Conservation (phyloP, 768 basidiomycete genomes). For the Sarcodon sp. region DNA sequence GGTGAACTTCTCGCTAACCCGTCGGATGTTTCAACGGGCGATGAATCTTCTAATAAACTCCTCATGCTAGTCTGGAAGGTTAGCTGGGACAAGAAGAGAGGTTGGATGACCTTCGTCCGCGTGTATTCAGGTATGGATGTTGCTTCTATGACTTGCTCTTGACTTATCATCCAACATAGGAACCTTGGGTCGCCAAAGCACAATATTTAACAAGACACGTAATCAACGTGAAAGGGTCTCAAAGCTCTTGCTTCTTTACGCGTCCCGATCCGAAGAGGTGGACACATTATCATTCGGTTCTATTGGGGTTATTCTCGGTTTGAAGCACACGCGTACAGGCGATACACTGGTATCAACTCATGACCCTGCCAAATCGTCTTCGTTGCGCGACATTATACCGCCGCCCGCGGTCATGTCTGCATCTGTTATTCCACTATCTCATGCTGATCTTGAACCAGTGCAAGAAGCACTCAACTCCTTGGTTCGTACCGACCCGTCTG, state of each 20-base stretch:
- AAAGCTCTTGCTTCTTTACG: slow-evolving; percentile 70
- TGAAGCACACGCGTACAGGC: slow-evolving; percentile 77
- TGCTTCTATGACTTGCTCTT: slow-evolving; percentile 2
- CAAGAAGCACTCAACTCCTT: slow-evolving; percentile 63
- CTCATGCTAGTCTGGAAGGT: slow-evolving; percentile 82
- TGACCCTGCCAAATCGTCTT: slow-evolving; percentile 19
- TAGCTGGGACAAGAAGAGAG: slow-evolving; percentile 66
- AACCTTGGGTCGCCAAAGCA: slow-evolving; percentile 49
- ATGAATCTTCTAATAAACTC: slow-evolving; percentile 29
- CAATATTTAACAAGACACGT: slow-evolving; percentile 50
- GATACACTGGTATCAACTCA: slow-evolving; percentile 62
- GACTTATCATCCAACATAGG: slow-evolving; percentile 26
- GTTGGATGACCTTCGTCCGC: slow-evolving; percentile 91
- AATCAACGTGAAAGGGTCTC: slow-evolving; percentile 62
- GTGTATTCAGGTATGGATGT: slow-evolving; percentile 64
- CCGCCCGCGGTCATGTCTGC: slow-evolving; percentile 82
- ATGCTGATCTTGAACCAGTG: slow-evolving; percentile 67
- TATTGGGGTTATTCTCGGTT: slow-evolving; percentile 74
- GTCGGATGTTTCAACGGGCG: slow-evolving; percentile 41
- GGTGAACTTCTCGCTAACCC: slow-evolving; percentile 75
- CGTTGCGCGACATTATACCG: slow-evolving; percentile 52
- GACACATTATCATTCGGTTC: slow-evolving; percentile 71
- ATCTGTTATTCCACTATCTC: slow-evolving; percentile 69
- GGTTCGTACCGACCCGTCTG: slow-evolving; percentile 81
- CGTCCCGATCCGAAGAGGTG: slow-evolving; percentile 64